Evolutionary conservation across 768 basidiomycete genomes (phyloP).

Genomic region (Tephrocybe sp.): DNA sequence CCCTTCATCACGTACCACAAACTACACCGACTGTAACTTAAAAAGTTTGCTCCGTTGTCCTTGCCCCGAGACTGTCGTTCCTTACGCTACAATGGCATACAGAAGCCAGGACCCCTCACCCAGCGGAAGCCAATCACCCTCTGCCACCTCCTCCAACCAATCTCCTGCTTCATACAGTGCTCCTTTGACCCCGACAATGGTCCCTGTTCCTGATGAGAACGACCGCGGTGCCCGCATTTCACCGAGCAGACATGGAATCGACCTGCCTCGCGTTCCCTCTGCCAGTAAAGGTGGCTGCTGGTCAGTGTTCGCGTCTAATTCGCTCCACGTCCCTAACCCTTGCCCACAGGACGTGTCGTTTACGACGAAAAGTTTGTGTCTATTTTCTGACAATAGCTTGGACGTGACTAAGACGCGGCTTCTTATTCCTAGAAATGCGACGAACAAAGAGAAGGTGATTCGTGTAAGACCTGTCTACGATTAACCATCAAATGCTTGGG

Average conservation of each 20-base stretch:
- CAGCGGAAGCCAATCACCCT: conserved; percentile 48
- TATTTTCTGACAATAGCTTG: neutral
- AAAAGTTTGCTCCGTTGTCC: conserved; percentile 26
- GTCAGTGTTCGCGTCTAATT: conserved; percentile 41
- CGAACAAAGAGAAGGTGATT: conserved; percentile 78
- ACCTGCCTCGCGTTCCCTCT: conserved; percentile 51
- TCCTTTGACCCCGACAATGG: conserved; percentile 34
- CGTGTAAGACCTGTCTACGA: conserved; percentile 79
- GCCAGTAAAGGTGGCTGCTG: conserved; percentile 79
- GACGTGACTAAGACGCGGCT: conserved; percentile 10
- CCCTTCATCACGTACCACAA: conserved; percentile 33
- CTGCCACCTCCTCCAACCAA: conserved; percentile 43
- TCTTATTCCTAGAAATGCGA: conserved; percentile 72
- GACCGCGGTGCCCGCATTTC: conserved; percentile 40
- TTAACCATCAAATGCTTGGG: conserved; percentile 82
- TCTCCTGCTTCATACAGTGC: conserved; percentile 43
- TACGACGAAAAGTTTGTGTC: conserved; percentile 71
- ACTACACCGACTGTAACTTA: conserved; percentile 36
- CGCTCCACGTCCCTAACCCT: conserved; percentile 13
- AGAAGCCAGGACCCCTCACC: conserved; percentile 47
- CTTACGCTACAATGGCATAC: conserved; percentile 45
- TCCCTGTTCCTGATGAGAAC: conserved; percentile 27
- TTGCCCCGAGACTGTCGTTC: conserved; percentile 16
- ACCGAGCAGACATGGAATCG: conserved; percentile 45
- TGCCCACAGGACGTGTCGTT: conserved; percentile 70